Evolutionary conservation across 1,284 basidiomycete species (phyloP), one percentile per base, ranked within the genome.

Genomic region (Cryptococcus wingfieldii): DNA sequence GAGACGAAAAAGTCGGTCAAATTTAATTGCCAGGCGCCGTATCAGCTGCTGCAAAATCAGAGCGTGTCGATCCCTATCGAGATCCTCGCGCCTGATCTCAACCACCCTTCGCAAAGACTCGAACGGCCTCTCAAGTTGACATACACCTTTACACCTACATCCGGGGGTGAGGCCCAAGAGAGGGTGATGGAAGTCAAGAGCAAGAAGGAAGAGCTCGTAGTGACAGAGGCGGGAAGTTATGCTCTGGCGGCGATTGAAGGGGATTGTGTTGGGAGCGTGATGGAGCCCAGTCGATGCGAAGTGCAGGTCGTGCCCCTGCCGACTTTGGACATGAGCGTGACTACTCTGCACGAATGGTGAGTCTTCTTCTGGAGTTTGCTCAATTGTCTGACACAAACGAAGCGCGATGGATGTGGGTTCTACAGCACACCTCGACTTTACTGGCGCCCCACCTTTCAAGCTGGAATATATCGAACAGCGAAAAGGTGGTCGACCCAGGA

Each of bases 321-420:
- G 1, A 84, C 83, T 2, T 87, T 89, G 13, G 85, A 91, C 67
- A 90, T 96, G 62, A 84, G 87, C 70, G 92, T 93, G 83, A 87
- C 86, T 67, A 86, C 88, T 52, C 88, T 98, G 63, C 89, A 94
- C 65, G 95, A 93, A 79, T 92, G 90, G 90, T 88, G 65, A 55
- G 79, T 42, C 41, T 42, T 16, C 5, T 46, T 16, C 3, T 34
- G n/a, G 44, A 6, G 45, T 43, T 16, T 41, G 7, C 25, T 10
- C 43, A 16, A 16, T 46, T 23, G 13, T 46, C 18, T 42, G 31
- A 34, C 68, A n/a, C 18, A 65, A 54, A 27, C 60, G 56, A 59
- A 97, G 93, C 72, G 92, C 91, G 38, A 91, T 93, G 13, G 92
- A 97, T 63, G 93, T 90, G 27, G 95, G 95, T 9, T 88, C 95